Evolutionary conservation across 2,329 filamentous ascomycete species (phyloP).

Genomic region (Penicillium vulpinum): DNA sequence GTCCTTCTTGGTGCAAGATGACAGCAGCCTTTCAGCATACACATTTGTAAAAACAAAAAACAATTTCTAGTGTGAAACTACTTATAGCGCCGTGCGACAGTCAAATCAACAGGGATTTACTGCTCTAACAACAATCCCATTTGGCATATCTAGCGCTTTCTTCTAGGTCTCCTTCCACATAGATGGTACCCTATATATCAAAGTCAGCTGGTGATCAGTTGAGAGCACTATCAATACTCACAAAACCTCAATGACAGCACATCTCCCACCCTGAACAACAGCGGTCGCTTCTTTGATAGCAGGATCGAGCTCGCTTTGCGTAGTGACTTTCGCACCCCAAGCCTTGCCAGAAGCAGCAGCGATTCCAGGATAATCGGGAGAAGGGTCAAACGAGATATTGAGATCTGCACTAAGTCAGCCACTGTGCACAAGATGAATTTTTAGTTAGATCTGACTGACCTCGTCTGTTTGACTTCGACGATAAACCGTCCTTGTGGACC

Average conservation of each 20-base stretch:
- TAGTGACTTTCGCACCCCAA: slow-evolving; percentile 56
- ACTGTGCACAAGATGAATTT: background rate
- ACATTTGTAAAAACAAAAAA: too few species aligned
- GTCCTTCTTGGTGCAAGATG: too few species aligned
- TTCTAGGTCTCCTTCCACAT: slow-evolving; percentile 19
- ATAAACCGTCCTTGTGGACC: slow-evolving; percentile 62
- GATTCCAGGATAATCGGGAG: slow-evolving; percentile 65
- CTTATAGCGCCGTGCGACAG: too few species aligned
- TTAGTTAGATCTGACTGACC: background rate
- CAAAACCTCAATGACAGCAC: slow-evolving; percentile 57
- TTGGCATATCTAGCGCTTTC: rapidly evolving
- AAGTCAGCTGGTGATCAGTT: background rate
- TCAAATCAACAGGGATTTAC: too few species aligned
- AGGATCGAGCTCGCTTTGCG: slow-evolving; percentile 52
- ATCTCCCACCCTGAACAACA: slow-evolving; percentile 54
- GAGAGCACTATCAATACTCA: slow-evolving; percentile 4
- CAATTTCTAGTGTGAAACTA: too few species aligned
- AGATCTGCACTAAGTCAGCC: slow-evolving; percentile 49
- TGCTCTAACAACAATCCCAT: background rate
- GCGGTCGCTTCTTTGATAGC: slow-evolving; percentile 56
- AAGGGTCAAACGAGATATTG: slow-evolving; percentile 63
- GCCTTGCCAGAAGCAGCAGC: slow-evolving; percentile 60
- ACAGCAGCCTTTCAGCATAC: too few species aligned
- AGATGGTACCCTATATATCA: slow-evolving; percentile 14
- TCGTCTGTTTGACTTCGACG: slow-evolving; percentile 53